Evolutionary conservation across 257 asterid species (phyloP).

Genomic region (Agastache rugosa): DNA sequence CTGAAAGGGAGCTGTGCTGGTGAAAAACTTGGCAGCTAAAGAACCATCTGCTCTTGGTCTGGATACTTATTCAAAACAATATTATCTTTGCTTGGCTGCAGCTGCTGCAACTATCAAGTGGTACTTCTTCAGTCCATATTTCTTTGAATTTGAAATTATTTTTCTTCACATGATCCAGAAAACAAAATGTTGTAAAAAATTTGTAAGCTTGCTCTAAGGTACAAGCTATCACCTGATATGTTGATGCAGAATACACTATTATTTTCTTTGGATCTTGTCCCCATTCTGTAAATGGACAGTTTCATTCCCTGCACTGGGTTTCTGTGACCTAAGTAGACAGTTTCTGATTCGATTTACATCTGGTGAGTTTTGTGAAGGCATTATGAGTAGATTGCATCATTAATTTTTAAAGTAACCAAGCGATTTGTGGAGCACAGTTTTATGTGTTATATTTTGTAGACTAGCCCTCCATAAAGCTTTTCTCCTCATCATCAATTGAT

Average conservation of each 20-base stretch:
- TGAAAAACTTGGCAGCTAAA: constrained; percentile 83
- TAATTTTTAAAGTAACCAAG: constrained; percentile 26
- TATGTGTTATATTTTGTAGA: constrained; percentile 7
- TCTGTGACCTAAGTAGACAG: constrained; percentile 17
- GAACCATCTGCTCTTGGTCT: constrained; percentile 97
- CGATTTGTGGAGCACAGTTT: constrained; percentile 20
- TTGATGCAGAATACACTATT: constrained; percentile 23
- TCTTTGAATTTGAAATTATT: constrained; percentile 11
- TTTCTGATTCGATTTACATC: constrained; percentile 19
- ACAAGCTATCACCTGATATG: constrained; percentile 5
- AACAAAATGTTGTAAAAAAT: constrained; percentile 3
- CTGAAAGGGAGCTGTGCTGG: constrained; percentile 79
- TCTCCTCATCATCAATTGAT: not conserved
- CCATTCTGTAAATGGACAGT: not conserved
- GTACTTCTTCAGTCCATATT: constrained; percentile 51
- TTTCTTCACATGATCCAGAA: constrained; percentile 23
- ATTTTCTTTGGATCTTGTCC: constrained; percentile 17
- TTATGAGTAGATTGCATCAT: constrained; percentile 14
- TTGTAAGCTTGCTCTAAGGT: constrained; percentile 18
- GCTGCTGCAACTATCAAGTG: constrained; percentile 98
- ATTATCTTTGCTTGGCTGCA: constrained; percentile 97
- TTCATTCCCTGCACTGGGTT: constrained; percentile 17
- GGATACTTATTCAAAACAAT: constrained; percentile 91
- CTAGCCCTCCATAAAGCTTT: constrained; percentile 29
- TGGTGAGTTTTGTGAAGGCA: constrained; percentile 25